These are phyloP conservation scores for Drechslerella dactyloides DNA, from an alignment of 2,329 filamentous ascomycete species.

Conservation along the genomic window DNA sequence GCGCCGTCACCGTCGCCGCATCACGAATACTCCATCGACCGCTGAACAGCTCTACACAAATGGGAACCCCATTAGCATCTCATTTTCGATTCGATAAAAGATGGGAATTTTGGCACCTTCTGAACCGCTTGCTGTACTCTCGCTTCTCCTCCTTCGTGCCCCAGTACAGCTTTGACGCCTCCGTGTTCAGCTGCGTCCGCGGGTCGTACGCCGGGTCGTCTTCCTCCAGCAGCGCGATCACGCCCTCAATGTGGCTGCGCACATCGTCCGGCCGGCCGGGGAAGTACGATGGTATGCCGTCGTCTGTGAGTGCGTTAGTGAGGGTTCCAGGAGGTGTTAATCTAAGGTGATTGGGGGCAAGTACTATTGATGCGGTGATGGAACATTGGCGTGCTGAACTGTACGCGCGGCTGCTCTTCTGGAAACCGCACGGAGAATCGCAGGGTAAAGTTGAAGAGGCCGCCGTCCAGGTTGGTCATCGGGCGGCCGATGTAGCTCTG, in stretches of 20 bases:
- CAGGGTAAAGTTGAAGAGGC: constrained; percentile 81
- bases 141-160: constrained; percentile 79
- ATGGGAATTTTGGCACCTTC: constrained; percentile 63
- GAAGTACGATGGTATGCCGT: constrained; percentile 84
- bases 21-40: constrained; percentile 50
- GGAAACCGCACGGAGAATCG: constrained; percentile 84
- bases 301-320: constrained; percentile 55
- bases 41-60: constrained; percentile 38
- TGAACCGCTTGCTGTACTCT: constrained; percentile 79
- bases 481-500: constrained; percentile 88
- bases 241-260: constrained; percentile 79
- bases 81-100: background rate
- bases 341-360: no score
- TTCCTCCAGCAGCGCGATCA: constrained; percentile 83
- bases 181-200: constrained; percentile 81
- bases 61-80: background rate
- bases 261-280: constrained; percentile 76
- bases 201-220: constrained; percentile 89
- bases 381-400: constrained; percentile 80
- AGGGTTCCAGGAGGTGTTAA: background rate
- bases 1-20: background rate
- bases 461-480: constrained; percentile 91
- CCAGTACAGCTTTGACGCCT: constrained; percentile 88
- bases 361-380: constrained; percentile 79
- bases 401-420: constrained; percentile 82